Percentiles rank a stretch among this genome's conserved stretches.
Conservation (phyloP, 2,329 filamentous ascomycete species). For the Dothistroma septosporum region DNA sequence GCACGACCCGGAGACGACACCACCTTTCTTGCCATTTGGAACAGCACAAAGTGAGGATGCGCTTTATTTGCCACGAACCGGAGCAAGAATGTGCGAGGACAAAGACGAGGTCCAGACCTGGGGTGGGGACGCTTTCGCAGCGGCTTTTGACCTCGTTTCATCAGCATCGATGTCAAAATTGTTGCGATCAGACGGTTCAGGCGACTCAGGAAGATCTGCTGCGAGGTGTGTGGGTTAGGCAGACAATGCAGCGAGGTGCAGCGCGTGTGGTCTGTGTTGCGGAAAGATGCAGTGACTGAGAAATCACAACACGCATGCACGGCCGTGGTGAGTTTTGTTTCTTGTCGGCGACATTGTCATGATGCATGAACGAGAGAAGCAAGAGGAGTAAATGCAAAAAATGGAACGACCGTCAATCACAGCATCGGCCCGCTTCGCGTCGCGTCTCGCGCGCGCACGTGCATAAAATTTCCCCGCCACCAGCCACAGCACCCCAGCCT, state of each 20-base stretch:
- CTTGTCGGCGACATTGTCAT: too few species aligned
- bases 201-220: background rate
- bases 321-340: too few species aligned
- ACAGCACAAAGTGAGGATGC: background rate
- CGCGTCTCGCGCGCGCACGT: background rate
- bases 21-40: background rate
- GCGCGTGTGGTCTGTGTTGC: too few species aligned
- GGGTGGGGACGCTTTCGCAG: background rate
- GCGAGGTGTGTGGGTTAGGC: background rate
- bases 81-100: background rate
- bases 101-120: background rate
- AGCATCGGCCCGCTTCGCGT: background rate
- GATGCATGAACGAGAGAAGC: background rate
- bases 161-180: background rate
- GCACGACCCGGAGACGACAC: background rate
- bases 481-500: background rate
- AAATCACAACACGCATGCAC: too few species aligned
- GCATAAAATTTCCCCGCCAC: background rate
- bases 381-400: too few species aligned
- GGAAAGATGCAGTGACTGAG: too few species aligned
- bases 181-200: background rate
- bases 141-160: background rate
- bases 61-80: background rate
- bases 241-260: background rate
- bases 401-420: background rate